Percentiles rank a stretch among this genome's conserved stretches.
Conservation (phyloP, 148 eudicot genomes). For the Fagopyrum tataricum region DNA sequence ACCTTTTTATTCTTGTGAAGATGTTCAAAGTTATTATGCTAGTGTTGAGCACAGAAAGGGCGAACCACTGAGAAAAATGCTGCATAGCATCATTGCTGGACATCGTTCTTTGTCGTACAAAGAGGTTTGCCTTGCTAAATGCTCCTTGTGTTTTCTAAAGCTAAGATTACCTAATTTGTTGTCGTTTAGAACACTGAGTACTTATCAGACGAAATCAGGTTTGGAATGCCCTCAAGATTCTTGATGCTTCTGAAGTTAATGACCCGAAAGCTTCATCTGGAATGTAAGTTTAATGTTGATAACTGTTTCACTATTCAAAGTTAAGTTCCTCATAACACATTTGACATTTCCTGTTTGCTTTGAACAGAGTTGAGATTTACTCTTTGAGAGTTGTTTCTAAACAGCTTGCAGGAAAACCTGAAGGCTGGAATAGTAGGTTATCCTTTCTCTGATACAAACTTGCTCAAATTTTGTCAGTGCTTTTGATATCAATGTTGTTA, state of each 20-base stretch:
- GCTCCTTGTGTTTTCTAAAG: background rate
- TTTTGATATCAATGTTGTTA: background rate
- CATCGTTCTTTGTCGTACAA: constrained; percentile 44
- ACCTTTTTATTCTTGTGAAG: constrained; percentile 32
- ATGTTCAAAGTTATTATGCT: constrained; percentile 31
- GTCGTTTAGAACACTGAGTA: background rate
- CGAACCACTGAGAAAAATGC: constrained; percentile 30
- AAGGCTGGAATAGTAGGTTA: constrained; percentile 52
- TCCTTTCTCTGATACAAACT: background rate
- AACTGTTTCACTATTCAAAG: background rate
- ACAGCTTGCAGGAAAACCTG: constrained; percentile 43
- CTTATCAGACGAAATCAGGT: constrained; percentile 27
- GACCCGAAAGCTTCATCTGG: constrained; percentile 34
- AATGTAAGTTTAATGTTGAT: constrained; percentile 24
- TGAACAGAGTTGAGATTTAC: constrained; percentile 48
- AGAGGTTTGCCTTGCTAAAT: constrained; percentile 24
- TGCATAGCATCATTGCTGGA: constrained; percentile 36
- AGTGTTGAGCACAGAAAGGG: constrained; percentile 29
- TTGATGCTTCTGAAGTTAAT: constrained; percentile 43
- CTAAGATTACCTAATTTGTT: background rate
- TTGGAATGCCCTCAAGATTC: constrained; percentile 61
- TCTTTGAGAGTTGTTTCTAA: constrained; percentile 39
- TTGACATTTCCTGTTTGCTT: constrained; percentile 1
- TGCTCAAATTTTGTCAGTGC: background rate
- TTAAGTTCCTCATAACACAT: background rate